Base-by-base conservation (phyloP, 2,329 filamentous ascomycete genomes). In the Didymella lethalis region DNA sequence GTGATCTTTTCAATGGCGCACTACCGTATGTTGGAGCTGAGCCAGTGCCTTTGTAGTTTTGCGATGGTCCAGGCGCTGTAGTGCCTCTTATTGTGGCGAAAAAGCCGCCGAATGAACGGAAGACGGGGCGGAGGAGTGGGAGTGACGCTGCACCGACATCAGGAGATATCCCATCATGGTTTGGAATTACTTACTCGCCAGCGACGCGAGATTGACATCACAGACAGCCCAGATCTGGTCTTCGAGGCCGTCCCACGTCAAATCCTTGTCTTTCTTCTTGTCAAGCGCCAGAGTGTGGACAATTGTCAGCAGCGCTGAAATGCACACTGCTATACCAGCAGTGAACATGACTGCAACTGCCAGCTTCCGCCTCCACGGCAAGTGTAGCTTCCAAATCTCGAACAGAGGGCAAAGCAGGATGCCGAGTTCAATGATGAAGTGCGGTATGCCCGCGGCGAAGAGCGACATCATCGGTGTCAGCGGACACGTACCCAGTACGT, bases 141-240 rank as follows among this genome's bases (percentile, higher is more conserved):
- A 69, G 59, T 8, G 65, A 67, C 16, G 66, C 66, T 68, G 18
- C 5, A n/a, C 6, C 10, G 32, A 28, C 47, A 48, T 48, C 10
- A 59, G 28, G 0, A n/a, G 4, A 1, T 7, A 2, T 18, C 10
- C 16, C 5, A 7, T 7, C 8, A n/a, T 3, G 1, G 7, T 2
- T 6, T 4, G 7, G 5, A 20, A 2, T 11, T 48, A 54, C 64
- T 61, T 18, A 68, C 65, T 66, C 26, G 64, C 59, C 14, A 69
- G 63, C 6, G 57, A 63, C 8, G 68, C 66, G 4, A 70, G 57
- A 25, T 70, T 70, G 20, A 70, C 65, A 34, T 70, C 68, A 41
- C 65, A 69, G 3, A 69, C 68, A 11, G 65, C 65, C 64, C 66
- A 68, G n/a, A 69, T 69, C 41, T 67, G 65, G 44, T 68, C 64